Base-by-base conservation (phyloP, 345 rosid species). In the Acer yangbiense region DNA sequence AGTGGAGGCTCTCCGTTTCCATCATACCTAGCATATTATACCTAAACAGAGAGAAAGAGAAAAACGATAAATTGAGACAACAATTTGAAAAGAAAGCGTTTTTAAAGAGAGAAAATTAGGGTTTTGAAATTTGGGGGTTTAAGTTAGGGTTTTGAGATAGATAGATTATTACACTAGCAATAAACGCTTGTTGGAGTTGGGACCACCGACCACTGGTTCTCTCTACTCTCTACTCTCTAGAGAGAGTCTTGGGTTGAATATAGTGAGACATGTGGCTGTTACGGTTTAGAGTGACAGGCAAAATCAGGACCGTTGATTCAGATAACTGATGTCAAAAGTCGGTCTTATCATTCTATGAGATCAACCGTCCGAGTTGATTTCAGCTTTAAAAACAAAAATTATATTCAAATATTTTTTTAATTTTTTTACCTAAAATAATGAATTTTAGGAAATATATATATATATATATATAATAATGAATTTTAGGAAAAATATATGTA, bases 101-200 rank as follows among this genome's bases (percentile, higher is more conserved):
- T 52, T 5, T 2, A 43, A 12, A 41, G 21, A 44, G 27, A 39
- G 21, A 46, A 35, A 76, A 54, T 62, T 73, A 82, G 84, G 87
- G 80, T 71, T 85, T 76, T 55, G 11, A 32, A 54, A 23, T 25
- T n/a, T n/a, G 58, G 76, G 84, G 85, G 65, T 80, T 85, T 82
- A 69, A 54, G 72, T 29, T 73, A 73, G 88, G 87, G 83, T 75
- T 81, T 78, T 39, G 77, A 60, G 6, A 35, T 35, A 60, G 83
- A 62, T 14, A 35, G 1, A 2, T 11, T 0, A 54, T 54, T 23
- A 29, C 11, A 17, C 54, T 57, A 12, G 75, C 66, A 14, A 21
- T 43, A 20, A 73, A 73, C 52, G 76, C 57, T 23, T 57, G 55
- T 57, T 60, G 27, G 27, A 20, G 23, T 60, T 73, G 69, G 76